Evolutionary conservation across 1,139 yeast genomes (phyloP), one percentile per base, ranked within the genome.

Genomic region (Kurtzmaniella natalensis): DNA sequence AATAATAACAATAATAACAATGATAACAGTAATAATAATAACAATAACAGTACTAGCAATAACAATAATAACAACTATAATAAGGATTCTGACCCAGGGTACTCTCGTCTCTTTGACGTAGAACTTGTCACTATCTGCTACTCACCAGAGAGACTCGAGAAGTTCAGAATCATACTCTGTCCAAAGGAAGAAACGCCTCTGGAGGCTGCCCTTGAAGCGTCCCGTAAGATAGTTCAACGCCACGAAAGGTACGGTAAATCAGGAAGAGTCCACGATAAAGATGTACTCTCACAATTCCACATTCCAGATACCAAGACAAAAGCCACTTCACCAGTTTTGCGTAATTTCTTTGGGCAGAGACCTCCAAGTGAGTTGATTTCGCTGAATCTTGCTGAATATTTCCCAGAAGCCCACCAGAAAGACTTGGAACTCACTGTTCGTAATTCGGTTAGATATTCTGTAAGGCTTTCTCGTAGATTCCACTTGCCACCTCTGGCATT

Each of bases 341-440:
- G 74, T 43, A 73, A 73, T 41, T 76, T 86, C 43, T 82, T 83
- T 52, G 94, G 94, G 11, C 96, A 87, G 52, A 70, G 97, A 49
- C 98, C 98, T 9, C 92, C 96, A 2, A 81, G 94, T 43, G 96
- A 88, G 53, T 73, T 88, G 50, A 92, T 92, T 44, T 86, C 96
- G 1, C 81, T 92, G 9, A 88, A 92, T 51, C 65, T 92, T 47
- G 83, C 88, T 1, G 96, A 89, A 44, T 92, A 85, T 55, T 92
- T 92, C 66, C 98, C 98, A 0, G 83, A 82, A 33, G 81, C 95
- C 0, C 81, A 78, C 26, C 77, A 79, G 35, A 70, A 72, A 32
- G 84, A 81, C 37, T 69, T 92, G 41, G 84, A 85, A 44, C 80
- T 81, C 40, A 88, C 96, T 1, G 77, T 89, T 30, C 65, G 94